Evolutionary conservation across 352 stramenopile species (phyloP), one percentile per base, ranked within the genome.

Genomic region (Pythium grandisporangium): DNA sequence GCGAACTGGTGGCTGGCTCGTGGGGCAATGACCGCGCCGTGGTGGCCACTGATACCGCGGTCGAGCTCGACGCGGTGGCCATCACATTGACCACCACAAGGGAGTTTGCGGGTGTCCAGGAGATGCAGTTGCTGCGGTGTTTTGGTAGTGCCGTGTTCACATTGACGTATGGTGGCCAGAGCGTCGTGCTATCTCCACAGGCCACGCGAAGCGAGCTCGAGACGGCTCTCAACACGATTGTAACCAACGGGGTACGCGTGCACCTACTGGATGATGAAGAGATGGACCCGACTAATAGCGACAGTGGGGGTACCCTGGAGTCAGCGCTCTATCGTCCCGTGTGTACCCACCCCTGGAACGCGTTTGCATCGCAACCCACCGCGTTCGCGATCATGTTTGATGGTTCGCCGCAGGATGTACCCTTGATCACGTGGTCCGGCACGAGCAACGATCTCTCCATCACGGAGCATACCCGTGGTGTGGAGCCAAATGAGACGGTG

Each of bases 1-100:
- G 60, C 4, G 63, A 90, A 45, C 58, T 78, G 0, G 54, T 72
- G 13, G 51, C 53, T 20, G 79, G 76, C 6, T 77, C 74, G 0
- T 35, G 66, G 0, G 76, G 76, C 1, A 93, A 93, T 50, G 86
- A 93, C 36, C 60, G 76, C 6, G 77, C 72, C 0, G 44, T 90
- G 2, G 59, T 49, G 2, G 50, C 55, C 4, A 79, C 72, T 5
- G 74, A 30, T n/a, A n/a, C n/a, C n/a, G n/a, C n/a, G n/a, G n/a
- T n/a, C n/a, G n/a, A n/a, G n/a, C n/a, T n/a, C n/a, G n/a, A n/a
- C n/a, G 67, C 68, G 36, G 83, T 84, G 3, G 33, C 29, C 2
- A 55, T 93, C 13, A 63, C 55, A 1, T 51, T 88, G 44, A 61
- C 51, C 7, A 87, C 73, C 0, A 71, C 55, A 0, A 40, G 63